phyloP scores from a whole-genome alignment of 73 alveolate genomes.

The Loxodes magnus region DNA sequence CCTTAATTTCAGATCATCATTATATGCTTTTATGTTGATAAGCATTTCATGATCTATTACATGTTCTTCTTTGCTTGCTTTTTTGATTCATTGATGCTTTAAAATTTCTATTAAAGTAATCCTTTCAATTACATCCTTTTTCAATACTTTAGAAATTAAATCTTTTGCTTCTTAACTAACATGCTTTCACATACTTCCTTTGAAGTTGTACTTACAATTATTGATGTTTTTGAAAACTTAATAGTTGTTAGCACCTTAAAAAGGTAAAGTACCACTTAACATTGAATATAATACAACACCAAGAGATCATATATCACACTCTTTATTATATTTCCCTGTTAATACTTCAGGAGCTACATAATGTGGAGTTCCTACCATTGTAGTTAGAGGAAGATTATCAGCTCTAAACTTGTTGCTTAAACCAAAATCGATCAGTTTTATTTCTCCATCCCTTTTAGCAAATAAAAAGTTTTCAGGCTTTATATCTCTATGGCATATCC shows the following conservation, averaged over 20 bases:
- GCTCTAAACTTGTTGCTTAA: background rate
- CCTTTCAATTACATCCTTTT: background rate
- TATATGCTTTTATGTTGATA: no score
- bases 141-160: background rate
- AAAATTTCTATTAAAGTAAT: background rate
- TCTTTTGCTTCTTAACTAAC: background rate
- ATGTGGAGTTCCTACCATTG: conserved; percentile 10
- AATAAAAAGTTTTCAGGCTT: conserved; percentile 54
- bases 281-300: conserved; percentile 1
- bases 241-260: background rate
- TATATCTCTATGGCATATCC: conserved; percentile 43
- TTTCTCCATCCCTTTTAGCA: background rate
- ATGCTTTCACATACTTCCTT: background rate
- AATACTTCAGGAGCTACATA: conserved; percentile 34
- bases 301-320: conserved; percentile 11
- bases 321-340: conserved; percentile 12
- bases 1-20: no score
- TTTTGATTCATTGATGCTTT: background rate
- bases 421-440: conserved; percentile 30
- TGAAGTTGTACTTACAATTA: background rate
- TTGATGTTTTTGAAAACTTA: background rate
- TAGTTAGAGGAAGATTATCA: background rate
- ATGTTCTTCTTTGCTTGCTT: no score
- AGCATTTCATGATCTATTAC: no score
- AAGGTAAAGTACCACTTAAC: conserved; percentile 3